Evolutionary conservation across 2,329 filamentous ascomycete species (phyloP), one percentile per base, ranked within the genome.

Genomic region (Colletotrichum australisinense): DNA sequence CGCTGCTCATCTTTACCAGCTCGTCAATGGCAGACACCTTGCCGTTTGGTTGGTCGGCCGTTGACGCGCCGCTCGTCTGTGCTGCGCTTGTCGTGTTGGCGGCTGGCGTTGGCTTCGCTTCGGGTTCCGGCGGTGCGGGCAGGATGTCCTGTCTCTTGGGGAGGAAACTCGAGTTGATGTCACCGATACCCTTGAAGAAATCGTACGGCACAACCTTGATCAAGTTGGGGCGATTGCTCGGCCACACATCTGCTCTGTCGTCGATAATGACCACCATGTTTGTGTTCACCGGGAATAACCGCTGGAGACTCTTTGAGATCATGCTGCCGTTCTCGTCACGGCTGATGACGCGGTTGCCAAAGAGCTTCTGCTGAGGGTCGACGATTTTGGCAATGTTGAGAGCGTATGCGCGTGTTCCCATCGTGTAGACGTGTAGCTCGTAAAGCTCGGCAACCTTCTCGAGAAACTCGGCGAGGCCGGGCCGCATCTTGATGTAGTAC

Each of bases 201-300:
- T 98, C 96, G 81, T 98, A 99, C 0, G 96, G 95, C 1, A 92
- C 92, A 42, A 99, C 97, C 81, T 97, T 98, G 84, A 99, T 95
- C 46, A 99, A 89, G 79, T 99, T 98, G 5, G 93, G 90, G 77
- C 93, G 93, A 88, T 98, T 98, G 77, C 93, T 91, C 1, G 91
- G 91, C 97, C 97, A 99, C 8, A 99, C 96, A 81, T 99, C 97
- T 66, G 95, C 95, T 77, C 97, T 91, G 83, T 99, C 97, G 80
- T 99, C 97, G 76, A 99, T 99, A 78, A 99, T 98, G 72, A 98
- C 95, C 1, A 98, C 97, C 97, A 99, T 99, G 83, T 97, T 96
- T 6, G 96, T 98, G 83, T 97, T 97, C 73, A 98, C 94, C 5
- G 97, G 97, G 81, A 99, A 99, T 16, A 99, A 84, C 8, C 97